Conservation (phyloP, 2,329 filamentous ascomycete species). For the Aspergillus neotritici region DNA sequence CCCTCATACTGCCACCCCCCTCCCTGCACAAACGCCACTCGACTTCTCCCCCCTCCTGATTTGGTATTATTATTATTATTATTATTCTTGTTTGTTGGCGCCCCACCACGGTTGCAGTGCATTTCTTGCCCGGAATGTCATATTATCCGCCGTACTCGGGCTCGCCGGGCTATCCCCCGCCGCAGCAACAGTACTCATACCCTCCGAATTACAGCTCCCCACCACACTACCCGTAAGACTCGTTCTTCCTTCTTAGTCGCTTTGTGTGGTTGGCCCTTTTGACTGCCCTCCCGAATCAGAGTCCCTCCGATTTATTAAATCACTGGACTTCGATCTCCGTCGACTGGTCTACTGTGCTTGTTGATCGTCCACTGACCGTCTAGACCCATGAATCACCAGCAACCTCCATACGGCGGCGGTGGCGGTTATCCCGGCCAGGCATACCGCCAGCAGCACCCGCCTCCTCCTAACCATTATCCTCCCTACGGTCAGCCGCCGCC, state of each 20-base stretch:
- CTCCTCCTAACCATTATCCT: slow-evolving; percentile 34
- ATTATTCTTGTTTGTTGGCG: slow-evolving; percentile 4
- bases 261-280: background rate
- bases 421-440: slow-evolving; percentile 36
- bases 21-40: too few relatives aligned
- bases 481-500: slow-evolving; percentile 42
- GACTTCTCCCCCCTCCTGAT: slow-evolving; percentile 4
- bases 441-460: slow-evolving; percentile 38
- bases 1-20: background rate
- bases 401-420: slow-evolving; percentile 28
- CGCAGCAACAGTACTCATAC: slow-evolving; percentile 26
- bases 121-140: slow-evolving; percentile 47
- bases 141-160: slow-evolving; percentile 58
- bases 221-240: slow-evolving; percentile 36
- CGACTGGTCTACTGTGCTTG: slow-evolving; percentile 1
- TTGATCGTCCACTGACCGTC: slow-evolving; percentile 3
- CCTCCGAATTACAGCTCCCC: slow-evolving; percentile 34
- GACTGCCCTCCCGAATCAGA: too few relatives aligned
- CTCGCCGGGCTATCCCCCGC: slow-evolving; percentile 52
- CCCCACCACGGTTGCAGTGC: slow-evolving; percentile 7
- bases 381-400: slow-evolving; percentile 32
- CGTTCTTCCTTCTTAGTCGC: slow-evolving; percentile 9
- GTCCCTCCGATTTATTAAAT: too few relatives aligned
- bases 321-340: too few relatives aligned
- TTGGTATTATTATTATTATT: slow-evolving; percentile 1